Base-by-base conservation (phyloP, 495 filamentous ascomycete species). In the Aspergillus cristatus region DNA sequence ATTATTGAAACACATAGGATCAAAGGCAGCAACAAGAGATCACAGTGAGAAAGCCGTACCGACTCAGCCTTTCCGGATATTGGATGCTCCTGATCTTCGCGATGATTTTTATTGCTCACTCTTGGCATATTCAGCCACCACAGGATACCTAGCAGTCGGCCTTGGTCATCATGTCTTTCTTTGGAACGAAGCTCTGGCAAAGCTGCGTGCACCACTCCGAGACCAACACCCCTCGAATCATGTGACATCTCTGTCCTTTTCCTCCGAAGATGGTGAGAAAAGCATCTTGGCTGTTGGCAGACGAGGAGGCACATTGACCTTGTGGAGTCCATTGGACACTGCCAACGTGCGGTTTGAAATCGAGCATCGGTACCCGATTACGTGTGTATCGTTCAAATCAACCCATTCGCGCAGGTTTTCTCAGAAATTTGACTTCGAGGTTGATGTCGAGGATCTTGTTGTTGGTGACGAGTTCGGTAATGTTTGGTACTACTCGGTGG, bases 71-170 rank as follows among this genome's bases (percentile, higher is more conserved):
- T 94, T 93, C 65, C 81, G 85, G 58, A 87, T 95, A 3, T 65
- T 98, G 11, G 86, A 95, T 63, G 91, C 91, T 3, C 89, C 90
- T 1, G 72, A 75, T 16, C 70, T 97, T 32, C 74, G 86, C 18
- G 91, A 98, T 55, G 93, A 98, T 57, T 98, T 87, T 49, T 98
- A 98, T 54, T 96, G 88, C 60, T 88, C 89, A 0, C 71, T 87
- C 6, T 71, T 98, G 34, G 86, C 91, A 6, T 97, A 96, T 56
- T 93, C 79, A 1, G 58, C 68, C 15, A 80, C 72, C 6, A 70
- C 73, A 24, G 74, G 82, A 22, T 82, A 80, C 11, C 74, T 98
- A 24, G 93, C 88, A 28, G 85, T 95, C 12, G 91, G 86, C 0
- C 74, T 97, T 11, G 75, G 75, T n/a, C 77, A 81, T 33, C 67